Evolutionary conservation across 225 moss, liverwort and hornwort genomes (phyloP), one percentile per base, ranked within the genome.

Genomic region (Polytrichum commune): DNA sequence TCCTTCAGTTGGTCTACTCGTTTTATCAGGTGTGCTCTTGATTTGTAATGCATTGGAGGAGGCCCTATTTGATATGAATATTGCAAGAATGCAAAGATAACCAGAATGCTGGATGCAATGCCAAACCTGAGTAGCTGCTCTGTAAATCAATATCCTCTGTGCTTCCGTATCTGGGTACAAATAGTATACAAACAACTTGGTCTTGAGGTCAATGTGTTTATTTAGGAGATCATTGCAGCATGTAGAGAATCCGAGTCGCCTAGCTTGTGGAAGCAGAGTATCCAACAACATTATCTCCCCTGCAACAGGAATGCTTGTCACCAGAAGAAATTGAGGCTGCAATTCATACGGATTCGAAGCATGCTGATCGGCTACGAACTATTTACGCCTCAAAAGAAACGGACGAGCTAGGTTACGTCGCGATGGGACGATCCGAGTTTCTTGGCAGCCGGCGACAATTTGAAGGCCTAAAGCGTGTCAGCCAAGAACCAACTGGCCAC

Each of bases 321-420:
- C 22, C 75, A 0, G 62, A 81, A 16, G 89, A 89, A 79, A 77
- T 84, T 69, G 84, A 84, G 56, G 86, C 84, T 19, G 84, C 82
- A 19, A 65, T 89, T 54, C 81, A 82, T 55, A 89, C 86, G 16
- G 86, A 89, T 66, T 89, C 89, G 28, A 89, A 89, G 79, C 81
- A 84, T 60, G 89, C 86, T 5, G 89, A 89, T 10, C 68, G 83
- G 10, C 66, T 89, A 65, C 86, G 86, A 27, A 57, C 70, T 10
- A 29, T 73, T 56, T 86, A 82, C 55, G 22, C 82, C 24, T 86
- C 84, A 19, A 60, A 77, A 1, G 77, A 77, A 10, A 25, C 63
- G 46, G 77, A 84, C 8, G 81, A 84, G 35, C 71, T 67, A 5
- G 86, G 86, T 5, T 76, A 67, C 3, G 84, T 78, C 8, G 56